Evolutionary conservation across 352 stramenopile genomes (phyloP), one percentile per base, ranked within the genome.

Genomic region (Achlya hypogyna): DNA sequence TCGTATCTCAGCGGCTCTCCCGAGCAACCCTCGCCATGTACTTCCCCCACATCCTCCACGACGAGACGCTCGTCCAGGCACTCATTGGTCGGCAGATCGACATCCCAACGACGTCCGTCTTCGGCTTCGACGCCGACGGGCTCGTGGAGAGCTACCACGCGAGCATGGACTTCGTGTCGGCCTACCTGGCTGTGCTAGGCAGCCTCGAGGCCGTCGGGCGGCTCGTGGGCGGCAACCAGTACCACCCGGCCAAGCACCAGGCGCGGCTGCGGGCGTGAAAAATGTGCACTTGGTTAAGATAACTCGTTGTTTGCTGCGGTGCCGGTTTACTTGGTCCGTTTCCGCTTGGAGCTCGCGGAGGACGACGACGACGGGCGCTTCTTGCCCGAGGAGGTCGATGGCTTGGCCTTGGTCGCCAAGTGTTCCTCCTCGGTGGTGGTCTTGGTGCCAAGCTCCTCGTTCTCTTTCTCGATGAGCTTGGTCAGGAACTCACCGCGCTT

Each of bases 401-500:
- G 87, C 53, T 81, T 88, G 16, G 82, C 78, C 69, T 93, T 93
- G 70, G 90, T 91, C 1, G 65, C 72, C n/a, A 95, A 74, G 4
- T 89, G 81, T 0, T 89, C 83, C 34, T 88, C 86, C 58, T 92
- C 86, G 65, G 89, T 87, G 45, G 27, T 74, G 68, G 66, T 74
- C 71, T 88, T 89, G 53, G 54, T 82, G 73, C 89, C 91, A 23
- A 90, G 69, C 70, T 95, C 88, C 34, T 96, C 89, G 66, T 96
- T 96, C 75, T 98, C 92, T 43, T 87, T 89, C 77, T 98, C 92
- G 28, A 98, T 93, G 77, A 98, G 89, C 32, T 88, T 88, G 14
- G 98, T 98, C 29, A 99, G 79, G 16, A 96, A 78, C 71, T 99
- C 96, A 16, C 95, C 96, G 45, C 97, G 93, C 75, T 98, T 98